Evolutionary conservation across 345 rosid genomes (phyloP), one percentile per base, ranked within the genome.

Genomic region (Kandelia obovata): DNA sequence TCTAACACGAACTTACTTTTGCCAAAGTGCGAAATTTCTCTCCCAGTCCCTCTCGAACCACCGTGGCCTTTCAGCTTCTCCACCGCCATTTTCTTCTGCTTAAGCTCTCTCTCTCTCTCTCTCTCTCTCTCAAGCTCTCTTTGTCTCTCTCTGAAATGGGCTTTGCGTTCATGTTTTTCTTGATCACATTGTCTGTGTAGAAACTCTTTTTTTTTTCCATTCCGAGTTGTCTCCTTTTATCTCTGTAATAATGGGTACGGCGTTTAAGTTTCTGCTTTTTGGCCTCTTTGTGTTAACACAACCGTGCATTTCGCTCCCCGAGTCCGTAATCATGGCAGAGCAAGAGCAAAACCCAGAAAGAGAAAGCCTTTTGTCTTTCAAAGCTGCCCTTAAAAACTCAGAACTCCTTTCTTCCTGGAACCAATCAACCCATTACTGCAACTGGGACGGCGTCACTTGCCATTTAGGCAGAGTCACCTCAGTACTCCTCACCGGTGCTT

Each of bases 381-480:
- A 75, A 73, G 25, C 8, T 26, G 64, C 85, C 0, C 88, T 94
- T 3, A 71, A 77, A 57, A 76, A 79, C 68, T 87, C 83, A 3
- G 46, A 37, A 0, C 2, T 64, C 0, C 91, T 95, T 51, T 52
- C 84, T 66, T 87, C 92, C 35, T 95, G 99, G 97, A 88, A 81
- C 78, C 49, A 7, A 6, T 64, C 86, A 17, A 28, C 73, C n/a
- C 71, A 62, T 27, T 73, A 81, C 64, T 95, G 97, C 66, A 63
- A 71, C 53, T 95, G 99, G 99, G 70, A 66, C 19, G 99, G 97
- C 17, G n/a, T 95, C 3, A 56, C 69, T 30, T 95, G 99, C 78
- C 62, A n/a, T 23, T 70, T 57, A 51, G 86, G 85, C 17, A 72
- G 78, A 55, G 96, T 95, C 35, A 35, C 27, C 20, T 76, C 87